Conservation (phyloP, 176 grass and related monocot species). For the Eremochloa ophiuroides region DNA sequence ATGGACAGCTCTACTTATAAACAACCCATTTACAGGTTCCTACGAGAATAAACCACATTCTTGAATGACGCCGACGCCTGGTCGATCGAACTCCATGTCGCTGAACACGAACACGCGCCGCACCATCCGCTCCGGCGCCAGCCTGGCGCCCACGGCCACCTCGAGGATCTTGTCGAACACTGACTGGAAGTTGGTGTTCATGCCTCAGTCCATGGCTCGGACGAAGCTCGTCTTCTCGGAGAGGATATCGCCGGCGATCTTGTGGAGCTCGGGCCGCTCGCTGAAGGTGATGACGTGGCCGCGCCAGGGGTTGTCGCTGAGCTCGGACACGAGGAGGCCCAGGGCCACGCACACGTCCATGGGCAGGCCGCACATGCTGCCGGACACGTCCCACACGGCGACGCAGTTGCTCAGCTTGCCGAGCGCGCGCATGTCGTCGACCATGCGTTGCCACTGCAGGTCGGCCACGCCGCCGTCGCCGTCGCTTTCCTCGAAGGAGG, state of each 20-base stretch:
- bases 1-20: too few species aligned
- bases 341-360: slow-evolving; percentile 76
- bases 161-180: slow-evolving; percentile 63
- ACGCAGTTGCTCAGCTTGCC: slow-evolving; percentile 61
- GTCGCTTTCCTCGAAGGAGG: too few species aligned
- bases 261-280: slow-evolving; percentile 32
- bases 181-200: slow-evolving; percentile 72
- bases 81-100: slow-evolving; percentile 96
- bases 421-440: slow-evolving; percentile 45
- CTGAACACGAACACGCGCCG: slow-evolving; percentile 73
- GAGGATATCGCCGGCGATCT: slow-evolving; percentile 39
- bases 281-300: slow-evolving; percentile 70
- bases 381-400: slow-evolving; percentile 77
- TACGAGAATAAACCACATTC: too few species aligned
- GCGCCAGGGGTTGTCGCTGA: slow-evolving; percentile 75
- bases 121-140: slow-evolving; percentile 57
- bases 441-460: slow-evolving; percentile 70
- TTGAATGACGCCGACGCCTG: too few species aligned
- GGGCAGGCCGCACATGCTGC: slow-evolving; percentile 56
- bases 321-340: slow-evolving; percentile 70
- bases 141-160: slow-evolving; percentile 36
- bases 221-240: slow-evolving; percentile 48
- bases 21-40: too few species aligned
- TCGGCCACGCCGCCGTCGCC: slow-evolving; percentile 36
- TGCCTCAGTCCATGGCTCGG: slow-evolving; percentile 31